Base-by-base conservation (phyloP, 1,139 yeast species). In the Pichia sp. region DNA sequence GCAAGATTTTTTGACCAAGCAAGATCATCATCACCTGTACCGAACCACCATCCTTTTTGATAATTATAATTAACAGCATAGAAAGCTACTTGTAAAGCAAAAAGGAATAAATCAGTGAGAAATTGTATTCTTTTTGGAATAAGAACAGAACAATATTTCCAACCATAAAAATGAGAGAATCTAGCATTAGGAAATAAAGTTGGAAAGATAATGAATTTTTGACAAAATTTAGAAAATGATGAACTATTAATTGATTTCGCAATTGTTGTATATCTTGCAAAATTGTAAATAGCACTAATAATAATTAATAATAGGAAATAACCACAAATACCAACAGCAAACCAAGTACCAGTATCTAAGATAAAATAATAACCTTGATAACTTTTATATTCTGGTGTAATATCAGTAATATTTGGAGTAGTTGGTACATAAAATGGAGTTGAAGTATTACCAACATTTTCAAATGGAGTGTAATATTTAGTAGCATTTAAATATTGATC, bases 121-220 rank as follows among this genome's bases (percentile, higher is more conserved):
- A 55, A 61, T 60, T 83, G 90, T 48, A 75, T 65, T 51, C 95
- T 72, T 0, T 90, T 76, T 0, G 94, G 92, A 5, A 54, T 31
- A 18, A 56, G 26, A 1, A 36, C 42, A 2, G 57, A 44, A 26
- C 55, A 43, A n/a, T 49, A 44, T 32, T 44, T 51, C 43, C 38
- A 53, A 8, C 53, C 53, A 25, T 44, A 51, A 2, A 47, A 34
- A 40, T 53, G 50, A 7, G 54, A 33, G 39, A 53, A 52, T 29
- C 44, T 52, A 27, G 63, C 62, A n/a, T 51, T 50, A 37, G 63
- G 59, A 5, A 53, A 25, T 18, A 58, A 34, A 2, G 62, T 53
- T 43, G 64, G 61, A 2, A 51, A 47, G 6, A 60, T 58, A 7
- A 57, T 34, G 34, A 55, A 57, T 9, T 56, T 52, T 53, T 60